These are phyloP conservation scores for Colletotrichum spaethianum DNA, from an alignment of 2,329 filamentous ascomycete species.

Conservation along the genomic window DNA sequence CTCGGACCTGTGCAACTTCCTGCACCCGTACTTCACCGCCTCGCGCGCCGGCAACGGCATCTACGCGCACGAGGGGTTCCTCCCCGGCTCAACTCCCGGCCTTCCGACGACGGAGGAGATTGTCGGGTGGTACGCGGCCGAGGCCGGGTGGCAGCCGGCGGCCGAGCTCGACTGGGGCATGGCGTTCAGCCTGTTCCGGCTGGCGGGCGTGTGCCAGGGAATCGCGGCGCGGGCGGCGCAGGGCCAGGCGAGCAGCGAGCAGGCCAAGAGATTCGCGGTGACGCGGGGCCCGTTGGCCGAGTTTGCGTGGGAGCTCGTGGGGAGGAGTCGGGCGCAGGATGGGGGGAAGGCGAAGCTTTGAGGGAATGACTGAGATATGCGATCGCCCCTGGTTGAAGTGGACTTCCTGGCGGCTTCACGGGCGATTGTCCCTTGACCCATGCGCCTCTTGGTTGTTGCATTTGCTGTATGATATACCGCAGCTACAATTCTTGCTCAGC, in stretches of 20 bases:
- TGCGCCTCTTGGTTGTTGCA: background rate
- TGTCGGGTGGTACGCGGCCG: conserved; percentile 56
- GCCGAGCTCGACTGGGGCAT: conserved; percentile 72
- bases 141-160: conserved; percentile 79
- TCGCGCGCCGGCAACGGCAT: conserved; percentile 47
- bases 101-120: conserved; percentile 63
- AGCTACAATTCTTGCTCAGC: too few relatives aligned
- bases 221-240: conserved; percentile 90
- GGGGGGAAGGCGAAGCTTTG: conserved; percentile 44
- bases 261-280: conserved; percentile 80
- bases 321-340: conserved; percentile 53
- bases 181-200: conserved; percentile 74
- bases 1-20: conserved; percentile 88
- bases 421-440: too few relatives aligned
- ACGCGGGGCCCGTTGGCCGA: conserved; percentile 81
- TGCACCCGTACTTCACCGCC: conserved; percentile 58
- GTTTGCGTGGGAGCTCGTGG: conserved; percentile 82
- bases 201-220: conserved; percentile 81
- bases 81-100: conserved; percentile 75
- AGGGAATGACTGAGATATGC: background rate
- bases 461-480: too few relatives aligned
- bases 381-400: too few relatives aligned
- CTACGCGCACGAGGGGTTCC: conserved; percentile 66
- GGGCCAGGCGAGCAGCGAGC: conserved; percentile 89
- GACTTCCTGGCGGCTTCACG: too few relatives aligned